Conservation (phyloP, 2,329 filamentous ascomycete genomes). For the Bipolaris sorokiniana region DNA sequence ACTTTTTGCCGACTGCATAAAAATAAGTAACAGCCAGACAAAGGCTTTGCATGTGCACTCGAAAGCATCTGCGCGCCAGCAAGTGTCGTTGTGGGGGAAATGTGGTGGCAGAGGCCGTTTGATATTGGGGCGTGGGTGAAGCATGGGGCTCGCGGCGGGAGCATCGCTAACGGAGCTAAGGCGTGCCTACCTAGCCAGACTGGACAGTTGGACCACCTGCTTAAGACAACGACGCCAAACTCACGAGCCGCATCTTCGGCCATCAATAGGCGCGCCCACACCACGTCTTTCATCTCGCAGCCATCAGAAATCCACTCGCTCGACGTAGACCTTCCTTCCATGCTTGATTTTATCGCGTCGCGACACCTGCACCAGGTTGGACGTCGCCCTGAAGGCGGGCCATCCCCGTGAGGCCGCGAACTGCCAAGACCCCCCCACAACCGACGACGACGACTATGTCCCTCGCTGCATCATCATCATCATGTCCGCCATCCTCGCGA, state of each 20-base stretch:
- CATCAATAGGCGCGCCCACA: slow-evolving; percentile 43
- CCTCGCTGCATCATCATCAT: slow-evolving; percentile 44
- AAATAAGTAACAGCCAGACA: neutral
- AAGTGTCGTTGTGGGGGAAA: neutral
- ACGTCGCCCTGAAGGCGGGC: slow-evolving; percentile 49
- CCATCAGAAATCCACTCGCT: slow-evolving; percentile 36
- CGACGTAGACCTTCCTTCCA: slow-evolving; percentile 45
- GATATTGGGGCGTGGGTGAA: slow-evolving; percentile 14
- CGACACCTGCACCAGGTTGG: slow-evolving; percentile 52
- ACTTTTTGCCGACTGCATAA: neutral
- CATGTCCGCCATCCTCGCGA: slow-evolving; percentile 49
- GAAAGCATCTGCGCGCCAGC: neutral
- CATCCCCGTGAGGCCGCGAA: slow-evolving; percentile 45
- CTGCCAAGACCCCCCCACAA: slow-evolving; percentile 44
- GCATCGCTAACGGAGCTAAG: slow-evolving; percentile 16
- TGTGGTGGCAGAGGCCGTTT: slow-evolving; percentile 1
- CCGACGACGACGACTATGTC: slow-evolving; percentile 45
- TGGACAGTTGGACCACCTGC: slow-evolving; percentile 17
- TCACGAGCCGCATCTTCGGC: slow-evolving; percentile 37
- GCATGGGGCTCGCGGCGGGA: slow-evolving; percentile 14
- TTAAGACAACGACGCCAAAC: slow-evolving; percentile 18
- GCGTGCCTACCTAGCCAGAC: slow-evolving; percentile 16
- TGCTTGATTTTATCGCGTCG: slow-evolving; percentile 47
- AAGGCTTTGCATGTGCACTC: neutral
- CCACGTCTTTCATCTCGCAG: slow-evolving; percentile 44